Evolutionary conservation across 768 basidiomycete species (phyloP).

Genomic region (Macrolepiota dolichaula): DNA sequence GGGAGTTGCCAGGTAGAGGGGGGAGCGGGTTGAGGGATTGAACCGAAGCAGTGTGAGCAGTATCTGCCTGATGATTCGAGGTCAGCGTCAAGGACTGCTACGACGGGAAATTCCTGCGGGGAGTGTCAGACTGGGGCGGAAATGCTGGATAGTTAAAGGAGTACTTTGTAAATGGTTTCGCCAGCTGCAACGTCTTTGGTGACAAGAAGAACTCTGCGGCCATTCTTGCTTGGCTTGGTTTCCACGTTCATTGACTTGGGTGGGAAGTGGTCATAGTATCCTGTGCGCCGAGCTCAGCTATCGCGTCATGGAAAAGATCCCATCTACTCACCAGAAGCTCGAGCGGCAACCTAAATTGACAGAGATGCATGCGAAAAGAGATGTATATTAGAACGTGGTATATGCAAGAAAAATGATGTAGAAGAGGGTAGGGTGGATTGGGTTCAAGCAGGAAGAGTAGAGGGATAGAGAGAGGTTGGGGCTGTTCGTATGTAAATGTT

Average conservation of each 20-base stretch:
- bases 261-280: constrained; percentile 79
- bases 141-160: not conserved
- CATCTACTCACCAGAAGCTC: constrained; percentile 69
- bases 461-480: not conserved
- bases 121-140: constrained; percentile 4
- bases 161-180: constrained; percentile 75
- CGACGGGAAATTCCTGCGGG: constrained; percentile 70
- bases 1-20: constrained; percentile 22
- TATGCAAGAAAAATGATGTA: constrained; percentile 60
- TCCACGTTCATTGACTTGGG: constrained; percentile 65
- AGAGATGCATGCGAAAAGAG: constrained; percentile 19
- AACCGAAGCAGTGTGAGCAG: constrained; percentile 72
- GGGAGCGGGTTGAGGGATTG: constrained; percentile 42
- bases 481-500: constrained; percentile 8
- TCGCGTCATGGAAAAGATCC: constrained; percentile 11
- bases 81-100: constrained; percentile 69
- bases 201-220: constrained; percentile 57
- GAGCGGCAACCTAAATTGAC: constrained; percentile 52
- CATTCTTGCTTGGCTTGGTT: constrained; percentile 39
- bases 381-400: constrained; percentile 31
- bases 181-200: constrained; percentile 66
- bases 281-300: constrained; percentile 32
- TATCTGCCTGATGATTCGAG: constrained; percentile 64
- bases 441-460: not conserved
- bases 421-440: constrained; percentile 21